Conservation (phyloP, 2,329 filamentous ascomycete species). For the Phaeophleospora eucalypticola region DNA sequence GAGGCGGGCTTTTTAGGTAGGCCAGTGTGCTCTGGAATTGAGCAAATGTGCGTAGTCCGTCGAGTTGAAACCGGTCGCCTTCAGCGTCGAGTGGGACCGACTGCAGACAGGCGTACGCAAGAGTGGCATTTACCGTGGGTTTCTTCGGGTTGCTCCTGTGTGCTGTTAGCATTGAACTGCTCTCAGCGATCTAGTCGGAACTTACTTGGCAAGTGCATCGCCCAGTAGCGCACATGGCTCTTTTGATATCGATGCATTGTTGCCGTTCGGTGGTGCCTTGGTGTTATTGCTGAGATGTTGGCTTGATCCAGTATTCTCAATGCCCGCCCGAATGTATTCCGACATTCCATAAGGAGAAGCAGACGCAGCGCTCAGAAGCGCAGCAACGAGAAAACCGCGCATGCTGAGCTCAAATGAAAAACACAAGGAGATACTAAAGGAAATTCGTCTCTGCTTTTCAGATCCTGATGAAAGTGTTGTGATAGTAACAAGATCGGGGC, state of each 20-base stretch:
- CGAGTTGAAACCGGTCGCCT: slow-evolving; percentile 1
- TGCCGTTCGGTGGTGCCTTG: slow-evolving; percentile 1
- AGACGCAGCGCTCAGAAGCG: slow-evolving; percentile 2
- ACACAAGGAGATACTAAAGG: slow-evolving; percentile 5
- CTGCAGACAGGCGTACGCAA: slow-evolving; percentile 5
- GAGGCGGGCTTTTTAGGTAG: slow-evolving; percentile 37
- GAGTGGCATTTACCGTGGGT: background rate
- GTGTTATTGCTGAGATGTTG: no score
- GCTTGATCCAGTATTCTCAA: no score
- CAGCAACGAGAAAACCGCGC: slow-evolving; percentile 3
- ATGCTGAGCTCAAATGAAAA: slow-evolving; percentile 2
- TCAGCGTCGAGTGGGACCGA: slow-evolving; percentile 8
- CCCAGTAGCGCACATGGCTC: background rate
- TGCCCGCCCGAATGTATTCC: slow-evolving; percentile 9
- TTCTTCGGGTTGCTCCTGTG: background rate
- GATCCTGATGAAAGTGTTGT: no score
- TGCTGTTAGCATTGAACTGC: background rate
- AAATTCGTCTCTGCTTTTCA: no score
- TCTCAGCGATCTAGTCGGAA: no score
- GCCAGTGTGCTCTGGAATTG: slow-evolving; percentile 39
- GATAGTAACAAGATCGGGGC: no score
- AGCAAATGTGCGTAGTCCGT: slow-evolving; percentile 20
- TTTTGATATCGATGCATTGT: background rate
- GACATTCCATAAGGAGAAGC: slow-evolving; percentile 6
- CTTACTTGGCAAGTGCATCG: background rate